phyloP scores from a whole-genome alignment of 805 yeast species.

The Schwanniomyces yamadae region DNA sequence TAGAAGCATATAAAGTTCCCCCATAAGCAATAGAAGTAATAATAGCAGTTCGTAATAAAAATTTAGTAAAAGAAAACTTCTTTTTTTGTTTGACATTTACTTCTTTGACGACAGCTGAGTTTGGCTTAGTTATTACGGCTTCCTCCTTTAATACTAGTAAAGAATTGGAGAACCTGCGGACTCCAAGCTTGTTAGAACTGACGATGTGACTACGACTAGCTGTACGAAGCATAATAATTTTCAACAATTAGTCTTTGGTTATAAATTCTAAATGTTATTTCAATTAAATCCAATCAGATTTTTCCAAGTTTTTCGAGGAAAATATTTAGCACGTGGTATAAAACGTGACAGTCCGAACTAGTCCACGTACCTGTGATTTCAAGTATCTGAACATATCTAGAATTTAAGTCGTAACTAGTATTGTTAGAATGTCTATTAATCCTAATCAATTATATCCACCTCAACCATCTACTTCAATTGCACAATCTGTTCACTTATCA shows the following conservation, averaged over 20 bases:
- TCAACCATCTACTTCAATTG: slow-evolving; percentile 75
- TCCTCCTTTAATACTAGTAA: slow-evolving; percentile 6
- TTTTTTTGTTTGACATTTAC: slow-evolving; percentile 17
- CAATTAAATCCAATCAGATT: slow-evolving; percentile 9
- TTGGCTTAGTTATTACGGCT: neutral
- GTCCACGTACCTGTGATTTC: neutral
- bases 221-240: slow-evolving; percentile 6
- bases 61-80: slow-evolving; percentile 29
- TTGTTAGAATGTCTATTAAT: slow-evolving; percentile 28
- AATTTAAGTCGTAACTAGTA: neutral
- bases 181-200: slow-evolving; percentile 2
- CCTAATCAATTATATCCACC: slow-evolving; percentile 57
- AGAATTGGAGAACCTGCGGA: slow-evolving; percentile 5
- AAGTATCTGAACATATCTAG: neutral
- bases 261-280: no score
- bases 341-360: slow-evolving; percentile 1
- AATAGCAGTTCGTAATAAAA: slow-evolving; percentile 29
- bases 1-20: slow-evolving; percentile 38
- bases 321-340: neutral
- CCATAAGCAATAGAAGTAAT: slow-evolving; percentile 34
- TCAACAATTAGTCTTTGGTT: no score
- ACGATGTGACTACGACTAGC: slow-evolving; percentile 2
- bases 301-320: slow-evolving; percentile 3
- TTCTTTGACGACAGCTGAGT: neutral
- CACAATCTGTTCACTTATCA: slow-evolving; percentile 66